A percentile compares a stretch with the other conserved stretches of the same genome.
Conservation (phyloP, 345 rosid genomes). For the Anacardium occidentale region DNA sequence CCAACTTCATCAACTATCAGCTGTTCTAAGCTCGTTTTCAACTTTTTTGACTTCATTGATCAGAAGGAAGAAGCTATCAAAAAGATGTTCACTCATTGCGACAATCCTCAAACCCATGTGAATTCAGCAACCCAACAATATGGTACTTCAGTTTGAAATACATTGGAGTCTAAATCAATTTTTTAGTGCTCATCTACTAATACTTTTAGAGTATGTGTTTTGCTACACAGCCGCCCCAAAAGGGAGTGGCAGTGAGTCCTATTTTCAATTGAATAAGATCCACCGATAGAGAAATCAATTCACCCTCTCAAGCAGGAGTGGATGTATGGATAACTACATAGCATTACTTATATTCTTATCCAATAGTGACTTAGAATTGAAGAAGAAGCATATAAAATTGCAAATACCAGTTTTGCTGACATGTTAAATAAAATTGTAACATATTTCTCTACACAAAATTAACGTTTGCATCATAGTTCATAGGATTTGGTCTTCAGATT, state of each 20-base stretch:
- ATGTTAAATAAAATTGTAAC: no score
- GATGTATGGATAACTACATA: no score
- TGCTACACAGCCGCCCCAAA: no score
- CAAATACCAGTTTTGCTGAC: conserved; percentile 5
- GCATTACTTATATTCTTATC: neutral
- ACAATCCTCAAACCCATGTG: conserved; percentile 33
- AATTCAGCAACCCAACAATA: conserved; percentile 20
- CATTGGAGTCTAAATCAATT: neutral
- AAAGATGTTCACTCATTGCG: conserved; percentile 47
- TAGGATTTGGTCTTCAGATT: no score
- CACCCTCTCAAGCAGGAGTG: no score
- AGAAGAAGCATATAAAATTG: neutral
- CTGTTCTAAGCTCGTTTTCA: conserved; percentile 39
- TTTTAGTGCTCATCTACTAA: no score
- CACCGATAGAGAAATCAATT: no score
- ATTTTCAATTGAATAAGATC: no score
- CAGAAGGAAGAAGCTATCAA: conserved; percentile 84
- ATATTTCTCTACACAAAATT: neutral
- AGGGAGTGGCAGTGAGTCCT: no score
- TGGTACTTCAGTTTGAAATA: neutral
- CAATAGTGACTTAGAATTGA: conserved; percentile 1
- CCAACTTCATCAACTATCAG: conserved; percentile 19
- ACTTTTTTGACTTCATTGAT: conserved; percentile 69
- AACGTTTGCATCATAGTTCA: no score
- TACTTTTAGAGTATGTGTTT: no score